Percentiles rank a stretch among this genome's conserved stretches.
These are phyloP conservation scores for Halophytophthora batemanensis DNA, from an alignment of 352 stramenopile genomes.

Conservation along the genomic window DNA sequence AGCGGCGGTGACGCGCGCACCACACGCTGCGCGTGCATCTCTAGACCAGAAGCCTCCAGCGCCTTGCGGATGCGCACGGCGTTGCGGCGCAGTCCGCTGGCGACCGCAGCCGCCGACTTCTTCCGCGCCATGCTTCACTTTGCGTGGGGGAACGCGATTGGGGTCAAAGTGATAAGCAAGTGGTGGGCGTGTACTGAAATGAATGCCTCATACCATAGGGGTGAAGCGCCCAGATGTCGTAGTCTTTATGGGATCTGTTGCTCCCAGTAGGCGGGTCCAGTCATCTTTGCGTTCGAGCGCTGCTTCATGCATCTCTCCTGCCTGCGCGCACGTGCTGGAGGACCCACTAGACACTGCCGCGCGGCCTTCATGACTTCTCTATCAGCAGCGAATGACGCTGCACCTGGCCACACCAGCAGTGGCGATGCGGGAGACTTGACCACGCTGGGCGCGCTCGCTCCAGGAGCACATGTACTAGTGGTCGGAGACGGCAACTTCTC, in stretches of 20 bases:
- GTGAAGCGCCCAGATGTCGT: too few relatives aligned
- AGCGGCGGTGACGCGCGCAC: constrained; percentile 28
- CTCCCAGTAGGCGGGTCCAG: too few relatives aligned
- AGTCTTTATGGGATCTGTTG: too few relatives aligned
- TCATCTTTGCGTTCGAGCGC: too few relatives aligned
- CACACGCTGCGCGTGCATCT: constrained; percentile 19
- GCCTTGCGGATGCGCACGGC: constrained; percentile 50
- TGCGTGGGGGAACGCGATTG: too few relatives aligned
- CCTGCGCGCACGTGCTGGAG: background rate
- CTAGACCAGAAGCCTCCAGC: constrained; percentile 32
- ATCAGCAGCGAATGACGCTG: background rate
- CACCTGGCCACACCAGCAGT: background rate
- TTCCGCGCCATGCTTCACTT: constrained; percentile 15
- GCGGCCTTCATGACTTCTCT: constrained; percentile 4
- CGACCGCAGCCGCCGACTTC: background rate
- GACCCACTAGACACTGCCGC: constrained; percentile 4
- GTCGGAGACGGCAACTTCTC: constrained; percentile 87
- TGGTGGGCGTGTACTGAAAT: too few relatives aligned
- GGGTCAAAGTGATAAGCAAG: too few relatives aligned
- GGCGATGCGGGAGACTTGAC: constrained; percentile 43
- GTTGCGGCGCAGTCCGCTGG: constrained; percentile 34
- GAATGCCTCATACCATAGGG: too few relatives aligned
- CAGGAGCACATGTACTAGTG: constrained; percentile 47
- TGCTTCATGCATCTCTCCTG: too few relatives aligned
- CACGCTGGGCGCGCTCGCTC: constrained; percentile 37